Evolutionary conservation across 305 asterid species (phyloP), one percentile per base, ranked within the genome.

Genomic region (Nicotiana rustica): DNA sequence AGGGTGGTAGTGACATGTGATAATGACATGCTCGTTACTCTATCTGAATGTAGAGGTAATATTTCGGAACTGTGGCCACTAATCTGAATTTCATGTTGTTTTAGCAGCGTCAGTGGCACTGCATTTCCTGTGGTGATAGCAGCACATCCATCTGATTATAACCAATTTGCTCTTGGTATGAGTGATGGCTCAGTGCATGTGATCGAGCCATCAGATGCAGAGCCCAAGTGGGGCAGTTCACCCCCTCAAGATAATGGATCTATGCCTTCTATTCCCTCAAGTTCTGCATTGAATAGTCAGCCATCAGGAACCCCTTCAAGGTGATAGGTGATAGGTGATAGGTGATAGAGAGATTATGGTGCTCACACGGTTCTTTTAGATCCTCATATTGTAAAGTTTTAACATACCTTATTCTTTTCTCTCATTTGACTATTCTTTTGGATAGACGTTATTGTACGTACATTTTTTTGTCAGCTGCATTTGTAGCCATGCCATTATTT

Each of bases 161-260:
- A 88, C 81, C 98, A 95, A 79, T 95, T 95, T 60, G 99, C 98
- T 2, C 94, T 95, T 3, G 99, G 99, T 69, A 94, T 95, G 98
- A 94, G 91, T 19, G 98, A 94, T 31, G 99, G 99, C 21, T 88
- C 91, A 0, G 97, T 95, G 61, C 90, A 95, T 38, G 99, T 95
- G 83, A 86, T 95, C 0, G 99, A 95, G 89, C 97, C 99, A 15
- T 89, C 94, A 21, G 96, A 92, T 83, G 91, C 88, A 0, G 97
- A 95, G 89, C 88, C 88, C 6, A 93, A 94, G 82, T 94, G 98
- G 99, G 99, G 98, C 10, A 90, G 93, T 31, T 87, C 92, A 10
- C 83, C 89, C 5, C 82, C 95, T 77, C 96, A 92, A 84, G 98
- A 94, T 6, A 93, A 94, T 10, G 95, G 96, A 17, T 84, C 85